A percentile compares a stretch with the other conserved stretches of the same genome.
phyloP scores from a whole-genome alignment of 306 rosid genomes.

The Heteromeles arbutifolia region DNA sequence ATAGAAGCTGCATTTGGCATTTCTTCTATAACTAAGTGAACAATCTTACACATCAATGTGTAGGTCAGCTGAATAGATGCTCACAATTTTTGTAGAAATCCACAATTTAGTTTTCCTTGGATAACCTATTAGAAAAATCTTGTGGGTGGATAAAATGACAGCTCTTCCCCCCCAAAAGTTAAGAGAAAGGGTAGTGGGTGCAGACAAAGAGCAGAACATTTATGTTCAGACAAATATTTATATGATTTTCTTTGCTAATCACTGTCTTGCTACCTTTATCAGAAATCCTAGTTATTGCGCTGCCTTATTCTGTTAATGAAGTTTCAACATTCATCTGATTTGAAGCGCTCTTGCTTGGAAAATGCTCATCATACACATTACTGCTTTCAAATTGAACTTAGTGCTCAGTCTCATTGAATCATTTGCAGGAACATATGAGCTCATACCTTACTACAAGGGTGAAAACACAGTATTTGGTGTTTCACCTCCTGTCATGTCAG shows the following conservation, averaged over 20 bases:
- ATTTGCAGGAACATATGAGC: constrained; percentile 66
- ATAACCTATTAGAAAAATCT: neutral
- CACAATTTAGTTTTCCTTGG: neutral
- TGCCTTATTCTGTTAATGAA: constrained; percentile 8
- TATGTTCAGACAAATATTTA: neutral
- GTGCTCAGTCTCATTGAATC: constrained; percentile 18
- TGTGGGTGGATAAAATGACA: neutral
- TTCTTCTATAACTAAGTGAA: neutral
- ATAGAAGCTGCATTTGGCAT: neutral
- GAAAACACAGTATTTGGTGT: constrained; percentile 93
- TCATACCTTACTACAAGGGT: constrained; percentile 94
- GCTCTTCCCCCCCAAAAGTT: neutral
- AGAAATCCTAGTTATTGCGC: neutral
- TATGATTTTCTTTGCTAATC: neutral
- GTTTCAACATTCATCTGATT: constrained; percentile 14
- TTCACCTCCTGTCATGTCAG: constrained; percentile 70
- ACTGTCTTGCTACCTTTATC: neutral
- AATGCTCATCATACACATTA: constrained; percentile 17
- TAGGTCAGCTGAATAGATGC: neutral
- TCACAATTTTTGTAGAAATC: neutral
- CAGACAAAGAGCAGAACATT: neutral
- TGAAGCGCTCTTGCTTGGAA: neutral
- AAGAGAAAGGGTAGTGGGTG: neutral
- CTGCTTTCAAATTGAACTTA: neutral
- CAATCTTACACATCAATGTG: neutral